Evolutionary conservation across 768 basidiomycete genomes (phyloP).

Genomic region (Fomitopsis pulvina): DNA sequence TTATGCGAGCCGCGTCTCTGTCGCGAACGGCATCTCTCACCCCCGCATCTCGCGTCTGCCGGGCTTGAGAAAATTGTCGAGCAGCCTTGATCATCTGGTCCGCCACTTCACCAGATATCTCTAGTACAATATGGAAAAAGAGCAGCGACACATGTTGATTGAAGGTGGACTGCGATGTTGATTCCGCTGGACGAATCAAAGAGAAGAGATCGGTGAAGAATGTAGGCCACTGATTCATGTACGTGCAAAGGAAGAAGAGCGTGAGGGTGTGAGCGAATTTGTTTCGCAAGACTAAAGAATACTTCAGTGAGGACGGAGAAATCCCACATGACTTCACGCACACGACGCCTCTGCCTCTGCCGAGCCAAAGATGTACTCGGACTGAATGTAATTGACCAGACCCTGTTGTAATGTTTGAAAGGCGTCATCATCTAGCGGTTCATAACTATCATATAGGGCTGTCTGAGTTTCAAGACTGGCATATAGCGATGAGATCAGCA

Average conservation of each 20-base stretch:
- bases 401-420: conserved; percentile 72
- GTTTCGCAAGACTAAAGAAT: conserved; percentile 72
- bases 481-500: neutral
- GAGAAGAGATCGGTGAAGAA: conserved; percentile 78
- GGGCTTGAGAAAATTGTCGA: conserved; percentile 56
- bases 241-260: conserved; percentile 83
- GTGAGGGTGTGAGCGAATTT: conserved; percentile 91
- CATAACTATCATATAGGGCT: conserved; percentile 37
- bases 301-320: conserved; percentile 3
- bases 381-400: conserved; percentile 74
- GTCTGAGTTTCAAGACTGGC: neutral
- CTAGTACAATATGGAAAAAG: conserved; percentile 86
- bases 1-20: conserved; percentile 79
- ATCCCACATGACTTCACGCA: conserved; percentile 33
- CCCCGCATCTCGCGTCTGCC: conserved; percentile 76
- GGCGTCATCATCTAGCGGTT: conserved; percentile 60
- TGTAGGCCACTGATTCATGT: conserved; percentile 77
- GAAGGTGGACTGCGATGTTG: conserved; percentile 50
- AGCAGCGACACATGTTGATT: conserved; percentile 85
- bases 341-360: conserved; percentile 80
- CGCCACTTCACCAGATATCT: conserved; percentile 96
- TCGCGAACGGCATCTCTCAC: conserved; percentile 89
- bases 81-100: conserved; percentile 92
- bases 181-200: conserved; percentile 59
- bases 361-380: conserved; percentile 81